A percentile compares a stretch with the other conserved stretches of the same genome.
These are phyloP conservation scores for Ambrosia trifida DNA, from an alignment of 129 eudicot species.

Conservation along the genomic window DNA sequence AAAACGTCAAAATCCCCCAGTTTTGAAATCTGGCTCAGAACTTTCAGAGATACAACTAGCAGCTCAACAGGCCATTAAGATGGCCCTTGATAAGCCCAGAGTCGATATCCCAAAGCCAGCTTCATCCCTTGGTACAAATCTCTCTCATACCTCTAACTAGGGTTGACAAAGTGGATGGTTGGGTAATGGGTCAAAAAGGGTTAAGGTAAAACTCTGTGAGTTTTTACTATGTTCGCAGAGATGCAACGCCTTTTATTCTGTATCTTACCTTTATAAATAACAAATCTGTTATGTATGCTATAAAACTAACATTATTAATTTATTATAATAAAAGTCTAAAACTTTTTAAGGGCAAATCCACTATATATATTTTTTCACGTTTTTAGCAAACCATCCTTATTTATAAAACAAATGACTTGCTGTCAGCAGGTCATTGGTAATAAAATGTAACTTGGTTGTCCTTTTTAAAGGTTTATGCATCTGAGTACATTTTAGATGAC, in stretches of 20 bases:
- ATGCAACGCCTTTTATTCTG: neutral
- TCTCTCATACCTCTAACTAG: conserved; percentile 7
- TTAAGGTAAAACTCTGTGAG: too few species aligned
- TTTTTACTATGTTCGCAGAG: neutral
- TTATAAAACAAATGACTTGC: neutral
- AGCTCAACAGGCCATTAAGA: conserved; percentile 62
- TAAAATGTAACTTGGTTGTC: neutral
- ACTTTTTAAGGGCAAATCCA: neutral
- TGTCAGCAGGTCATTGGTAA: too few species aligned
- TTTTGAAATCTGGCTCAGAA: conserved; percentile 51
- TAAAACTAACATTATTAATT: neutral
- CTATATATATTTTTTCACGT: neutral
- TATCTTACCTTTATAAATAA: neutral
- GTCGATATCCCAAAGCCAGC: conserved; percentile 40
- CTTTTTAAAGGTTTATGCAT: neutral
- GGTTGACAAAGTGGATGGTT: conserved; percentile 8
- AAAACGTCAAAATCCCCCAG: conserved; percentile 50
- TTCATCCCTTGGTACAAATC: conserved; percentile 37
- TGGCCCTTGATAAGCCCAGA: conserved; percentile 61
- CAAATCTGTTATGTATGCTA: neutral
- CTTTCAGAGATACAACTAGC: conserved; percentile 61
- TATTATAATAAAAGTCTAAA: neutral
- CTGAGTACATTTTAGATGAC: neutral
- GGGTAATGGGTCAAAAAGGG: neutral
- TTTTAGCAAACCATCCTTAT: too few species aligned